A percentile compares a stretch with the other conserved stretches of the same genome.
Conservation (phyloP, 2,329 filamentous ascomycete species). For the Pyricularia sp. region DNA sequence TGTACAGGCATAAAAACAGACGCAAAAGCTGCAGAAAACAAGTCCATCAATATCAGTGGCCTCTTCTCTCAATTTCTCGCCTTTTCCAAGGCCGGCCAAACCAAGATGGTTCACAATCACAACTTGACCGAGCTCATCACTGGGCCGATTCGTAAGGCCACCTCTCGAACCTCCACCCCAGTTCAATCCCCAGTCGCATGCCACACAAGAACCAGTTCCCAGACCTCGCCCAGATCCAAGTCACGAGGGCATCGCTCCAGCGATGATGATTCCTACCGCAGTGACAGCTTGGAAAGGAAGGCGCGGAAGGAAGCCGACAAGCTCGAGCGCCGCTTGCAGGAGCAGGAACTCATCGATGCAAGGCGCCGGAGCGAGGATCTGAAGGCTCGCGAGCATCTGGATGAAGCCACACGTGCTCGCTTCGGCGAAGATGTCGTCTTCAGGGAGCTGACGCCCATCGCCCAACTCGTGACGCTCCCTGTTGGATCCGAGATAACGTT, state of each 20-base stretch:
- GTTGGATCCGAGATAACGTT: conserved; percentile 50
- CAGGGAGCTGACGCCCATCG: conserved; percentile 6
- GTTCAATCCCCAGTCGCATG: not conserved
- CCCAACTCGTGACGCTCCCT: conserved; percentile 11
- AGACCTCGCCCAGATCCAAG: not conserved
- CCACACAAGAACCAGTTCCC: not conserved
- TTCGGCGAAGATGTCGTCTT: conserved; percentile 2
- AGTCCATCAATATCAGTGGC: not conserved
- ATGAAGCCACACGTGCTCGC: conserved; percentile 1
- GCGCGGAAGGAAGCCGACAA: conserved; percentile 1
- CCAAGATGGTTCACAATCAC: not conserved
- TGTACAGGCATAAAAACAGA: not conserved
- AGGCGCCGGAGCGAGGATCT: conserved; percentile 4
- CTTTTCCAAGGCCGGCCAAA: not conserved
- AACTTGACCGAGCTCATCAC: not conserved
- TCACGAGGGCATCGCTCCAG: not conserved
- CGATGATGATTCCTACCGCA: not conserved
- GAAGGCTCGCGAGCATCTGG: conserved; percentile 4
- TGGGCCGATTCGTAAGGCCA: not conserved
- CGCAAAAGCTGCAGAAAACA: not conserved
- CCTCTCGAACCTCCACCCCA: not conserved
- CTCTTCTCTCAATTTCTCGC: not conserved
- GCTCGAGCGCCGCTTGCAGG: not conserved
- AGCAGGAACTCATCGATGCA: not conserved
- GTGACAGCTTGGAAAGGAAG: conserved; percentile 2